phyloP scores from a whole-genome alignment of 2,329 filamentous ascomycete species.

The Aureobasidium mangrovei region DNA sequence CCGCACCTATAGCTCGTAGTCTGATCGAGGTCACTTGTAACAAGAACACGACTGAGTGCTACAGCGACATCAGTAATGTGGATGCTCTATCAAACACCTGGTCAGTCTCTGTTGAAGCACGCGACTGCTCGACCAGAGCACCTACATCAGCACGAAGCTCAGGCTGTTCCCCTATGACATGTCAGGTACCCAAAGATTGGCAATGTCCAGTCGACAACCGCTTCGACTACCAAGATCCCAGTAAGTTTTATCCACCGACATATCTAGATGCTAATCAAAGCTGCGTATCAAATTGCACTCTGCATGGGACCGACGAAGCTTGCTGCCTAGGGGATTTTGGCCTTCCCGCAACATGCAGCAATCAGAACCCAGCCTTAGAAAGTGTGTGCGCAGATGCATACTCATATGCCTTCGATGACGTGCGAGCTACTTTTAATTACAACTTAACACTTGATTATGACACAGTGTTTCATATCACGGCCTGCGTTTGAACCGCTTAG shows the following conservation, averaged over 20 bases:
- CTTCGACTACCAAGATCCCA: background rate
- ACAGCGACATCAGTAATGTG: background rate
- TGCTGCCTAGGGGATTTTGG: background rate
- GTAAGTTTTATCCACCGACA: background rate
- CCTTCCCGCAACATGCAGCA: background rate
- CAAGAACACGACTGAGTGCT: background rate
- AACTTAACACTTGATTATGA: too few relatives aligned
- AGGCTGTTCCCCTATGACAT: background rate
- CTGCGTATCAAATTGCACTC: background rate
- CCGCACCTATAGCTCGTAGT: background rate
- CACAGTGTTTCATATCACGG: too few relatives aligned
- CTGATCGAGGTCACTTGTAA: background rate
- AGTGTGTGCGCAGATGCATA: background rate
- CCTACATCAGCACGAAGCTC: background rate
- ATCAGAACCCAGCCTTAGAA: background rate
- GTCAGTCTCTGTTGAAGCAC: background rate
- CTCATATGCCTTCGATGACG: background rate
- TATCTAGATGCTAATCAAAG: background rate
- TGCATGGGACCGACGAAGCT: background rate
- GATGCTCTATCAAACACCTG: background rate
- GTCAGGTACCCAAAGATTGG: background rate
- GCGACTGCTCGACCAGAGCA: background rate
- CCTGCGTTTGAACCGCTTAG: too few relatives aligned
- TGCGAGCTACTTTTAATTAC: too few relatives aligned
- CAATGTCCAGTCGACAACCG: background rate